A percentile compares a stretch with the other conserved stretches of the same genome.
Conservation (phyloP, 257 asterid species). For the Ocimum tenuiflorum region DNA sequence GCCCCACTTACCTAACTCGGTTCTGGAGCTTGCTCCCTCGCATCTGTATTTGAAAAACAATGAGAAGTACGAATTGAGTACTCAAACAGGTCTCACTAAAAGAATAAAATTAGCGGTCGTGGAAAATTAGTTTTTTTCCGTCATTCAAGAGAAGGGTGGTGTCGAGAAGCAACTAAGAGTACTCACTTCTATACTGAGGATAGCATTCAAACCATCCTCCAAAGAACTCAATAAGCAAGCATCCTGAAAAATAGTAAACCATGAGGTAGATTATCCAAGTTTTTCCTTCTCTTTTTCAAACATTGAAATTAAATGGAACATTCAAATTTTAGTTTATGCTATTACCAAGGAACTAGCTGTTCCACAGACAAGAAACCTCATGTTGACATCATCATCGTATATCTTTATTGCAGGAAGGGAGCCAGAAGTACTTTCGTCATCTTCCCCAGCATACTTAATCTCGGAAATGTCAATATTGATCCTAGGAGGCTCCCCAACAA, state of each 20-base stretch:
- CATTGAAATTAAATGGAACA: background rate
- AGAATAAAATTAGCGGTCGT: background rate
- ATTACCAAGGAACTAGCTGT: constrained; percentile 61
- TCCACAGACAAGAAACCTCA: constrained; percentile 89
- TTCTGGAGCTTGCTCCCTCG: constrained; percentile 94
- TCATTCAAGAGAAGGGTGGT: background rate
- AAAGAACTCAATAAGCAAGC: constrained; percentile 52
- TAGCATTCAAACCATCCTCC: constrained; percentile 86
- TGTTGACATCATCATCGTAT: constrained; percentile 72
- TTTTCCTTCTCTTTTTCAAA: background rate
- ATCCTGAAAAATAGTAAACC: constrained; percentile 43
- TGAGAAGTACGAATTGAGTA: constrained; percentile 3
- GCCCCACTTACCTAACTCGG: constrained; percentile 67
- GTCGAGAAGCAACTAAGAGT: background rate
- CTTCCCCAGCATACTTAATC: constrained; percentile 55
- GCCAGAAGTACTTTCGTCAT: constrained; percentile 68
- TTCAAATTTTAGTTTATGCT: background rate
- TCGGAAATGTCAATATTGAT: constrained; percentile 55
- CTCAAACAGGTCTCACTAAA: background rate
- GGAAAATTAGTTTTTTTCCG: background rate
- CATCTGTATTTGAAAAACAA: constrained; percentile 48
- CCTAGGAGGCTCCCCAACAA: constrained; percentile 80
- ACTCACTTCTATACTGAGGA: constrained; percentile 85
- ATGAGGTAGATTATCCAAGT: constrained; percentile 5
- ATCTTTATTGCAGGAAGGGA: constrained; percentile 78